Conservation (phyloP, 352 stramenopile species). For the Pythium brassicae region DNA sequence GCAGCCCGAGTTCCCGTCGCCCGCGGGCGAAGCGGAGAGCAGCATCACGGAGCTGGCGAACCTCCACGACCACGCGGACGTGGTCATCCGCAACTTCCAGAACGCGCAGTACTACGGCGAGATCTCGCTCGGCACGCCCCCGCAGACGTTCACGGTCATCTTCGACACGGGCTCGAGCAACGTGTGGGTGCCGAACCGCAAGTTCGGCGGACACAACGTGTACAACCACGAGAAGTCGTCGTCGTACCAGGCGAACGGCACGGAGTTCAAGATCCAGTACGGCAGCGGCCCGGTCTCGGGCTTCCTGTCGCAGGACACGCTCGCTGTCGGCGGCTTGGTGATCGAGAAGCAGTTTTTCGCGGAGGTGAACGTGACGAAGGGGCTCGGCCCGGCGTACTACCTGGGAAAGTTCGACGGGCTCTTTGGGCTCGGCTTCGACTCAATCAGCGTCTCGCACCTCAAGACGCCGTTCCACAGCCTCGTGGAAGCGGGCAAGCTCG, state of each 20-base stretch:
- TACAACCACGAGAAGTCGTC: slow-evolving; percentile 68
- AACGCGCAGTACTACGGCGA: slow-evolving; percentile 95
- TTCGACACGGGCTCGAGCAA: slow-evolving; percentile 33
- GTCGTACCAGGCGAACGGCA: slow-evolving; percentile 64
- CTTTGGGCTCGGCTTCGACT: slow-evolving; percentile 86
- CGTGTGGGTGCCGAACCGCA: slow-evolving; percentile 22
- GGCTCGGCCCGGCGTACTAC: slow-evolving; percentile 85
- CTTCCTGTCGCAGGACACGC: slow-evolving; percentile 63
- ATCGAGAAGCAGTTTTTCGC: slow-evolving; percentile 73
- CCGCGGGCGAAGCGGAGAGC: slow-evolving; percentile 3
- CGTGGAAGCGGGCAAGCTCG: slow-evolving; percentile 68
- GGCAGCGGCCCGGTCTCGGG: slow-evolving; percentile 74
- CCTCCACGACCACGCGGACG: slow-evolving; percentile 22
- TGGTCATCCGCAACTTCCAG: slow-evolving; percentile 87
- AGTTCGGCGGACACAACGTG: slow-evolving; percentile 24
- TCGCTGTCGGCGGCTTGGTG: slow-evolving; percentile 30
- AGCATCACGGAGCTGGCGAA: background rate
- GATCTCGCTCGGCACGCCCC: slow-evolving; percentile 49
- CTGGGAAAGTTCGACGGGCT: slow-evolving; percentile 93
- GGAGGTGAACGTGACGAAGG: slow-evolving; percentile 85
- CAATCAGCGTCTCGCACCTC: slow-evolving; percentile 74
- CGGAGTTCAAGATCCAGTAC: slow-evolving; percentile 87
- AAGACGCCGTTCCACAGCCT: slow-evolving; percentile 86
- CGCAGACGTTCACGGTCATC: slow-evolving; percentile 27
- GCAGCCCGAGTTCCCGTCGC: slow-evolving; percentile 26